Conservation (phyloP, 2,329 filamentous ascomycete species). For the Fusarium palustre region DNA sequence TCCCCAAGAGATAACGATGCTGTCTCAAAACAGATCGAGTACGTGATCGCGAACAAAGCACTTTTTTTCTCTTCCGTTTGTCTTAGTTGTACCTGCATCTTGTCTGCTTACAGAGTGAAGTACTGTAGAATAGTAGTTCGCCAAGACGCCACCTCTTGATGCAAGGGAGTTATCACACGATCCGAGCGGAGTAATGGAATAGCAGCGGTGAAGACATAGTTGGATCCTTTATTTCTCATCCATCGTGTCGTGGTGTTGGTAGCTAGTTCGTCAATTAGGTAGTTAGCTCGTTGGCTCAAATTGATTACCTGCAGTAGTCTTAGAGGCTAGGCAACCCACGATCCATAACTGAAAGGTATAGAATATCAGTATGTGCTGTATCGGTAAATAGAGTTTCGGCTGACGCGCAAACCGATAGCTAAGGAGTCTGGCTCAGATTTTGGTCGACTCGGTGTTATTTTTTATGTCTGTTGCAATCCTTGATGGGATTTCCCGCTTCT, state of each 20-base stretch:
- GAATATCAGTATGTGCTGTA: not conserved
- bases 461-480: not conserved
- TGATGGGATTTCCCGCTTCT: slow-evolving; percentile 1
- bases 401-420: slow-evolving; percentile 18
- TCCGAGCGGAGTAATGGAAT: slow-evolving; percentile 15
- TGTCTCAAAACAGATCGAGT: slow-evolving; percentile 4
- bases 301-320: slow-evolving; percentile 8
- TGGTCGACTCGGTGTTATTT: slow-evolving; percentile 13
- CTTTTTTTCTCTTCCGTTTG: not conserved
- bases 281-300: not conserved
- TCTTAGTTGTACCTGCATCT: slow-evolving; percentile 20
- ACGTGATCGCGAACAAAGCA: slow-evolving; percentile 25
- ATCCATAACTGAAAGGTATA: slow-evolving; percentile 3
- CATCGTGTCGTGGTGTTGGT: slow-evolving; percentile 11
- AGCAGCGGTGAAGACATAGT: slow-evolving; percentile 35
- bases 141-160: slow-evolving; percentile 32
- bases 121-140: not conserved
- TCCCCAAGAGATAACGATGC: slow-evolving; percentile 17
- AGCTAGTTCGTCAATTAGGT: not conserved
- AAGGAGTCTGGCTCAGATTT: not conserved
- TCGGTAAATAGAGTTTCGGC: slow-evolving; percentile 29
- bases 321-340: not conserved
- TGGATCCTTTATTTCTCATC: not conserved
- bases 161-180: slow-evolving; percentile 35
- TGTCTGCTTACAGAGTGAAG: slow-evolving; percentile 4